A percentile compares a stretch with the other conserved stretches of the same genome.
Conservation (phyloP, 306 rosid species). For the Echinosophora koreensis region DNA sequence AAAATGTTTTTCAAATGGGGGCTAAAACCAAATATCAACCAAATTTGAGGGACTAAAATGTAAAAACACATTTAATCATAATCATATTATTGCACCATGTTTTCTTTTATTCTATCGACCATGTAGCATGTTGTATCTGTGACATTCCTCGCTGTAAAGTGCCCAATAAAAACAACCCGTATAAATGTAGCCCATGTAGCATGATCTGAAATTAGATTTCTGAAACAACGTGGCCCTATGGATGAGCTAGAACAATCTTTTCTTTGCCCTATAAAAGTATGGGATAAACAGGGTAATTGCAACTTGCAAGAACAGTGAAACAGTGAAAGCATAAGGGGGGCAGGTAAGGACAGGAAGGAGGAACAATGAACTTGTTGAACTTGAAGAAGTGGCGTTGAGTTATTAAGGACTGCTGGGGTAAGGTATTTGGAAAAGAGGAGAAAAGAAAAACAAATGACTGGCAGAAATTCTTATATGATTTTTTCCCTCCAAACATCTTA, state of each 20-base stretch:
- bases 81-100: not conserved
- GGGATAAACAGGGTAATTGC: not conserved
- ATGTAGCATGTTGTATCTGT: constrained; percentile 5
- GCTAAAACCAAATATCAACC: too few species aligned
- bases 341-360: constrained; percentile 29
- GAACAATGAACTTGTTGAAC: constrained; percentile 1
- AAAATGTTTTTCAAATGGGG: too few species aligned
- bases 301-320: constrained; percentile 38
- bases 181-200: constrained; percentile 35
- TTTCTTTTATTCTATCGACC: constrained; percentile 18
- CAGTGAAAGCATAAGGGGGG: constrained; percentile 40
- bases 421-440: constrained; percentile 9
- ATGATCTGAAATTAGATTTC: constrained; percentile 34
- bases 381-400: constrained; percentile 7
- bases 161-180: constrained; percentile 18
- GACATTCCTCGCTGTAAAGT: constrained; percentile 35
- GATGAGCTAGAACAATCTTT: constrained; percentile 32
- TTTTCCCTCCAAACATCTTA: too few species aligned
- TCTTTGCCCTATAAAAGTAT: constrained; percentile 18
- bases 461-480: too few species aligned
- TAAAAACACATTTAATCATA: too few species aligned
- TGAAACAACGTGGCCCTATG: constrained; percentile 43
- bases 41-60: too few species aligned
- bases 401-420: constrained; percentile 46
- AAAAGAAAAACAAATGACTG: too few species aligned